Percentiles rank a stretch among this genome's conserved stretches.
Conservation (phyloP, 2,329 filamentous ascomycete genomes). For the Fusarium concolor region DNA sequence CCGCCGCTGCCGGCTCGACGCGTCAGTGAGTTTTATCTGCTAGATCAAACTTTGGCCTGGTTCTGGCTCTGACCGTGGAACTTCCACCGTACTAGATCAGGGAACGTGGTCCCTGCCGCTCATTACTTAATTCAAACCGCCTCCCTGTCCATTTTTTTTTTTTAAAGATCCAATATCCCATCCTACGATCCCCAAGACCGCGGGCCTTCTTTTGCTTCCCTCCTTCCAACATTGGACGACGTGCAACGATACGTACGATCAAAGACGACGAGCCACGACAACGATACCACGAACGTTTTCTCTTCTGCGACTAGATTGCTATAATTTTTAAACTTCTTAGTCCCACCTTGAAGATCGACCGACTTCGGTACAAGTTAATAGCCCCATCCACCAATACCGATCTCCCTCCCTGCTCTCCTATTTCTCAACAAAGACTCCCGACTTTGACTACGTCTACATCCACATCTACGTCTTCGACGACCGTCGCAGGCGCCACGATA, state of each 20-base stretch:
- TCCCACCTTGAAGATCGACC: constrained; percentile 29
- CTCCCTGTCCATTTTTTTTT: constrained; percentile 10
- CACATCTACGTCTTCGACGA: constrained; percentile 15
- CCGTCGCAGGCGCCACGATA: constrained; percentile 43
- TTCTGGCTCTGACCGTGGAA: constrained; percentile 22
- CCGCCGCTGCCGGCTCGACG: constrained; percentile 37
- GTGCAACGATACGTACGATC: constrained; percentile 15
- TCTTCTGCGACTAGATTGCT: constrained; percentile 16
- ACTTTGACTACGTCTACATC: neutral
- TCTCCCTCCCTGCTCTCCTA: constrained; percentile 29
- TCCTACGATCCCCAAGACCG: constrained; percentile 14
- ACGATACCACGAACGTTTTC: constrained; percentile 33
- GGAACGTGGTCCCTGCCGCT: constrained; percentile 47
- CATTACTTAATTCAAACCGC: constrained; percentile 44
- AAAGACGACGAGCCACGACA: constrained; percentile 35
- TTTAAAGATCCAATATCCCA: constrained; percentile 30
- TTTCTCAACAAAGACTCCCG: constrained; percentile 3
- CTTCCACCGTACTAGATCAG: constrained; percentile 27
- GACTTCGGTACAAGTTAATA: constrained; percentile 15
- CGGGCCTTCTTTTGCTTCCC: constrained; percentile 1
- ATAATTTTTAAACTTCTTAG: constrained; percentile 16
- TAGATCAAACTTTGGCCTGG: constrained; percentile 26
- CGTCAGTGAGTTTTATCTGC: constrained; percentile 39
- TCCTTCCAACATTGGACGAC: constrained; percentile 15
- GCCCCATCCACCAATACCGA: constrained; percentile 19